Conservation (phyloP, 106 monocot species). For the Platanthera guangdongensis region DNA sequence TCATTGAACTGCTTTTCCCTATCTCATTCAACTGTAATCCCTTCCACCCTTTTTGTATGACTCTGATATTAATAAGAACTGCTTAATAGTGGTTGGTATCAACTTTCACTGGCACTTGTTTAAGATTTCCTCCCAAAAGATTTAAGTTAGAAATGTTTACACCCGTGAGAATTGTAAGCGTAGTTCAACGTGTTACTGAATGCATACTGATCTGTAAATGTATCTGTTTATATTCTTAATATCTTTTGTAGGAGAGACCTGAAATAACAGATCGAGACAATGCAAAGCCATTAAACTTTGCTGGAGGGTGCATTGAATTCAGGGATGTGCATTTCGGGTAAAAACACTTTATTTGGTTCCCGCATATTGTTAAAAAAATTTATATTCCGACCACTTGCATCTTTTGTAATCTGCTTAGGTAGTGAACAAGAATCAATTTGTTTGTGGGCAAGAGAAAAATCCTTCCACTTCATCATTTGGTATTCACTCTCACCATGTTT, state of each 20-base stretch:
- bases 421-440: not conserved
- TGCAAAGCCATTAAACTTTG: constrained; percentile 53
- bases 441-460: not conserved
- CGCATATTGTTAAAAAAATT: not conserved
- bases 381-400: not conserved
- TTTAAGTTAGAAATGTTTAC: not conserved
- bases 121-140: too few relatives aligned
- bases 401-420: not conserved
- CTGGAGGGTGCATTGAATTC: constrained; percentile 76
- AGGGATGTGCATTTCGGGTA: constrained; percentile 93
- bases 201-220: not conserved
- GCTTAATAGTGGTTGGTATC: too few relatives aligned
- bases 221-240: not conserved
- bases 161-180: not conserved
- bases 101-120: too few relatives aligned
- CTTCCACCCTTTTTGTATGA: too few relatives aligned
- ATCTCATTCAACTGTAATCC: too few relatives aligned
- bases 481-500: not conserved
- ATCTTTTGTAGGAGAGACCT: constrained; percentile 66
- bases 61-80: too few relatives aligned
- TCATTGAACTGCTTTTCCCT: too few relatives aligned
- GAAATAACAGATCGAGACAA: constrained; percentile 52
- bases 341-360: not conserved
- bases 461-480: not conserved
- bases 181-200: not conserved